Base-by-base conservation (phyloP, 1,284 basidiomycete genomes). In the Malassezia equina region DNA sequence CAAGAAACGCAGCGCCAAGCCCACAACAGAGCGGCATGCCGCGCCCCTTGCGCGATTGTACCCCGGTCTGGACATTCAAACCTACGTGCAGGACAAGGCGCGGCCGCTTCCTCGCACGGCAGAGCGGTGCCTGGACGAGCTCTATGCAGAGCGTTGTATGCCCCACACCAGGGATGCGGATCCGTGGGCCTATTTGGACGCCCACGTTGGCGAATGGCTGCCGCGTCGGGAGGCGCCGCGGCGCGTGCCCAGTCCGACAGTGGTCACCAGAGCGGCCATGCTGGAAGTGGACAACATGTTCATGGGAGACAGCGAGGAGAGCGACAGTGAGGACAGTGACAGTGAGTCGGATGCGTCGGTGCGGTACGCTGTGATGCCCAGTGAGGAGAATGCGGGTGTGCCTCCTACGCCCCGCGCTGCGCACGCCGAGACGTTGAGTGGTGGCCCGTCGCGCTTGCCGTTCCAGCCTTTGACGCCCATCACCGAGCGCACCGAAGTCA, bases 221-320 rank as follows among this genome's bases (percentile, higher is more conserved):
- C 68, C 68, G 2, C 62, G 64, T 13, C 46, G 15, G 17, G 21
- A 21, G 23, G 32, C 21, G n/a, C 28, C 19, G 9, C 40, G 21
- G 4, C 45, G 51, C 6, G 32, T 34, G 41, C 62, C 62, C 58
- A 66, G 62, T 24, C 65, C 65, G 8, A 69, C 67, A 2, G 58
- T 69, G 23, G 59, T 69, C 43, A 74, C 69, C 41, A 66, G 62
- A 41, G 69, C 66, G 1, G 63, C 67, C 11, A 60, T 64, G 41
- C 51, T 59, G 42, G 67, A 74, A 44, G 71, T 73, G 19, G 56
- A 64, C 42, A 59, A 49, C 59, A 71, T 71, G 67, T 73, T 73
- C 55, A 73, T 70, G 45, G 70, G 70, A 31, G 64, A 64, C 13
- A 50, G 54, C 21, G 55, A 52, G 33, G 44, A 40, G 11, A 36